These are phyloP conservation scores for Adenanthera pavonina DNA, from an alignment of 306 rosid species.

Conservation along the genomic window DNA sequence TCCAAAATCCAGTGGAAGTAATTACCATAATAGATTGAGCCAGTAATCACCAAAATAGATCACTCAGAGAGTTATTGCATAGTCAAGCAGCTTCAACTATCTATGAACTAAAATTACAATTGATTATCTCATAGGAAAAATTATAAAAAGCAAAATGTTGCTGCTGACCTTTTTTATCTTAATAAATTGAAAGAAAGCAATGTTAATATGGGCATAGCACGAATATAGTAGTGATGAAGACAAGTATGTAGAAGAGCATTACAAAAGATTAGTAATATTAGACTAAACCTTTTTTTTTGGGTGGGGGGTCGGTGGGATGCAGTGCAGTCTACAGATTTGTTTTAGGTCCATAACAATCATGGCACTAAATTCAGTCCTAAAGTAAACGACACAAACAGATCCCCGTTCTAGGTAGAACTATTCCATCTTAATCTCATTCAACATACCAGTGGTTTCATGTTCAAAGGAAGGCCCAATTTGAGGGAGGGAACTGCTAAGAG, in stretches of 20 bases:
- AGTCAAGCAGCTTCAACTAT: no score
- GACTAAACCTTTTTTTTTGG: background rate
- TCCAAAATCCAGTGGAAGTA: slow-evolving; percentile 7
- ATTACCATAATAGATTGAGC: background rate
- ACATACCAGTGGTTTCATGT: slow-evolving; percentile 52
- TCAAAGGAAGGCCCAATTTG: slow-evolving; percentile 42
- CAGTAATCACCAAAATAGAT: slow-evolving; percentile 11
- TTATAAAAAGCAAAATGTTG: slow-evolving; percentile 6
- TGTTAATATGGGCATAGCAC: slow-evolving; percentile 1
- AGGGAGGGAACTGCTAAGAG: slow-evolving; percentile 42
- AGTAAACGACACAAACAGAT: background rate
- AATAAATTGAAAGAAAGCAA: background rate
- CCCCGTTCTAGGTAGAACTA: background rate
- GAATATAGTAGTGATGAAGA: background rate
- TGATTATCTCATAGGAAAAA: background rate
- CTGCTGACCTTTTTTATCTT: background rate
- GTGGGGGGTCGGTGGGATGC: no score
- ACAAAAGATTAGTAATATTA: slow-evolving; percentile 10
- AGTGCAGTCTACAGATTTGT: background rate
- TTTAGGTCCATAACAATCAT: background rate
- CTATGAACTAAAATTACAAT: slow-evolving; percentile 12
- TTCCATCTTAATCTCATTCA: slow-evolving; percentile 1
- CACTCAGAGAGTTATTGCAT: background rate
- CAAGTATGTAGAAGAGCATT: slow-evolving; percentile 4
- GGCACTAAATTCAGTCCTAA: slow-evolving; percentile 1